Conservation (phyloP, 2,329 filamentous ascomycete species). For the Ophiocordyceps unilateralis region DNA sequence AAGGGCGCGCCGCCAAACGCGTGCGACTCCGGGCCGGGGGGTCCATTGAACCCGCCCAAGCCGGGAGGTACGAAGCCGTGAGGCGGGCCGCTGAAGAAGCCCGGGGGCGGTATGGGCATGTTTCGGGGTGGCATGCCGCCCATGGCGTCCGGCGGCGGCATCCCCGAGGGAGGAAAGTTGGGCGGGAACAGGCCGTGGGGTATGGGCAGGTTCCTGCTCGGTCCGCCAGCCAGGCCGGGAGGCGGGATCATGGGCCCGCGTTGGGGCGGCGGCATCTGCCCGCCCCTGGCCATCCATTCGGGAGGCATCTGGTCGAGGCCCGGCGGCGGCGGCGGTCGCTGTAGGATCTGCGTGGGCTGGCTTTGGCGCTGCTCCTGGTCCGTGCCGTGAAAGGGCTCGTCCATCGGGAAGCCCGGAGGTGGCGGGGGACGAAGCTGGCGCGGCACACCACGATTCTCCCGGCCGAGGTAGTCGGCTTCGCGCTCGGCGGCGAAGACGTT, state of each 20-base stretch:
- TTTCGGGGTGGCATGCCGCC: constrained; percentile 32
- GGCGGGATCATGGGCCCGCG: constrained; percentile 40
- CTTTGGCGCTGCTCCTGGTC: constrained; percentile 30
- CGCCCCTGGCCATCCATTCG: constrained; percentile 30
- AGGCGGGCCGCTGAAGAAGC: constrained; percentile 34
- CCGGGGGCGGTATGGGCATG: constrained; percentile 38
- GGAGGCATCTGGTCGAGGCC: constrained; percentile 44
- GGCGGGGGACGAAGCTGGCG: constrained; percentile 26
- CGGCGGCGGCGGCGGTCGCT: constrained; percentile 39
- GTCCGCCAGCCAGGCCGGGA: constrained; percentile 30
- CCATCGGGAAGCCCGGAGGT: constrained; percentile 32
- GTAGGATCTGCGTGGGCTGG: constrained; percentile 46
- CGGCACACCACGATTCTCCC: constrained; percentile 16
- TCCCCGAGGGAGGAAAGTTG: constrained; percentile 36
- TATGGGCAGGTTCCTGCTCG: constrained; percentile 27
- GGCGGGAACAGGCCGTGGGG: constrained; percentile 42
- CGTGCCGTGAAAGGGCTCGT: constrained; percentile 32
- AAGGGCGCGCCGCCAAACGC: constrained; percentile 30
- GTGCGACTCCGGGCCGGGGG: constrained; percentile 26
- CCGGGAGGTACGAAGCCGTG: constrained; percentile 37
- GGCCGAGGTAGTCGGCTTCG: constrained; percentile 24
- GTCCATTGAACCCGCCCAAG: constrained; percentile 39
- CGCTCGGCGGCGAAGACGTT: constrained; percentile 27
- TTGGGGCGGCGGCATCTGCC: constrained; percentile 24
- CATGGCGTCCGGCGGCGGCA: constrained; percentile 29